These are phyloP conservation scores for Ziziphus jujuba DNA, from an alignment of 306 rosid species.

Conservation along the genomic window DNA sequence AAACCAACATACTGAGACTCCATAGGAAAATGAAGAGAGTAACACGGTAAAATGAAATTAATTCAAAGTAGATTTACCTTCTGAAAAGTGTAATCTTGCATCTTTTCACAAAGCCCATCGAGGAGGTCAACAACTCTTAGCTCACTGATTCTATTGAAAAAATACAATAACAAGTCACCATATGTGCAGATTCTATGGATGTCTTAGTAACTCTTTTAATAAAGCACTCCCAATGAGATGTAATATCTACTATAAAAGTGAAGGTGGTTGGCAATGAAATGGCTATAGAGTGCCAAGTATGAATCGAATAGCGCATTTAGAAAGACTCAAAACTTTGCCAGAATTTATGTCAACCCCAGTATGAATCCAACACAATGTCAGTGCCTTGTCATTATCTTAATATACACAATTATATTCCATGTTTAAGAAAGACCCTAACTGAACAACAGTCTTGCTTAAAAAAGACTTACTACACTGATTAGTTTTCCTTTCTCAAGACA, in stretches of 20 bases:
- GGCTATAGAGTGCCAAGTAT: too few species aligned
- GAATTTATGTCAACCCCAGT: too few species aligned
- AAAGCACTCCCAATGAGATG: neutral
- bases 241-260: neutral
- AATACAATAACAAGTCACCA: conserved; percentile 28
- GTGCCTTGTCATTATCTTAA: too few species aligned
- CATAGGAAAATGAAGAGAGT: neutral
- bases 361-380: too few species aligned
- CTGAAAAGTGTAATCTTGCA: conserved; percentile 82
- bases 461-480: too few species aligned
- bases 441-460: too few species aligned
- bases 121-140: conserved; percentile 90
- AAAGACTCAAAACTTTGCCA: too few species aligned
- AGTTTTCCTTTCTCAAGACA: too few species aligned
- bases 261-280: neutral
- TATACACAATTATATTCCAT: too few species aligned
- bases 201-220: neutral
- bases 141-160: conserved; percentile 69
- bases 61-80: conserved; percentile 42
- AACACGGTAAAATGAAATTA: neutral
- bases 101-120: conserved; percentile 91
- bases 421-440: too few species aligned
- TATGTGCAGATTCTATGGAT: conserved; percentile 4
- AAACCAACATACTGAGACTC: too few species aligned
- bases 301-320: neutral